These are phyloP conservation scores for Pythium apleroticum DNA, from an alignment of 352 stramenopile species.

Conservation along the genomic window DNA sequence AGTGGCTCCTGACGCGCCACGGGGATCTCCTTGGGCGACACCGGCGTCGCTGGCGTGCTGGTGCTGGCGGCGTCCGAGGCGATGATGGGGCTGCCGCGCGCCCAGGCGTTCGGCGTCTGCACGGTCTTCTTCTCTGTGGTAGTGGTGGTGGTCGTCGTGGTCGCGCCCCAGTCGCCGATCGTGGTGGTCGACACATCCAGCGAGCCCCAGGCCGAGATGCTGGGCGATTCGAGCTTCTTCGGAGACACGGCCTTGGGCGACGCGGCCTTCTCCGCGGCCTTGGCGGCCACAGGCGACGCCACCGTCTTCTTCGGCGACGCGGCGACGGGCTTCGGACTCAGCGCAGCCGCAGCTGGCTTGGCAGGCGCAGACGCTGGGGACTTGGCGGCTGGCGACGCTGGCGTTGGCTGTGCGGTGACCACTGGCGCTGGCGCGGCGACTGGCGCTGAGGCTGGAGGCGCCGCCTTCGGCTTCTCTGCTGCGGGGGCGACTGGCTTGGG, in stretches of 20 bases:
- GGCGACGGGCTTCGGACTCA: constrained; percentile 15
- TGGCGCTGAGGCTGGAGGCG: background rate
- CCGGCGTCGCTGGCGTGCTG: constrained; percentile 45
- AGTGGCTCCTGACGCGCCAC: constrained; percentile 37
- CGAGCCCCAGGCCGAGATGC: constrained; percentile 60
- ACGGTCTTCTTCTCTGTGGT: constrained; percentile 48
- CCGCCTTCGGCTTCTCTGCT: constrained; percentile 11
- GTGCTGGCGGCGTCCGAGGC: constrained; percentile 31
- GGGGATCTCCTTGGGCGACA: constrained; percentile 69
- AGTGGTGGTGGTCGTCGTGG: constrained; percentile 30
- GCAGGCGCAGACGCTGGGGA: background rate
- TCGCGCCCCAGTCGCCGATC: constrained; percentile 65
- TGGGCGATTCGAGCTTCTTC: constrained; percentile 48
- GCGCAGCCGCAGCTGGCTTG: constrained; percentile 1
- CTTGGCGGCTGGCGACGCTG: constrained; percentile 7
- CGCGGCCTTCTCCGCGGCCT: constrained; percentile 24
- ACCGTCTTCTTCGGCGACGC: constrained; percentile 25
- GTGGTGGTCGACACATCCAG: constrained; percentile 63
- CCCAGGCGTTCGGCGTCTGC: constrained; percentile 66
- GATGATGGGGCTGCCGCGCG: constrained; percentile 57
- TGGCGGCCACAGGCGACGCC: constrained; percentile 13
- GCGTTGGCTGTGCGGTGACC: background rate
- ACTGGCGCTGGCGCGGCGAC: constrained; percentile 4
- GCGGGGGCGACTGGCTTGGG: constrained; percentile 23
- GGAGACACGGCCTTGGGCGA: constrained; percentile 23